Base-by-base conservation (phyloP, 139 green algal species). In the Marvania coccoides region DNA sequence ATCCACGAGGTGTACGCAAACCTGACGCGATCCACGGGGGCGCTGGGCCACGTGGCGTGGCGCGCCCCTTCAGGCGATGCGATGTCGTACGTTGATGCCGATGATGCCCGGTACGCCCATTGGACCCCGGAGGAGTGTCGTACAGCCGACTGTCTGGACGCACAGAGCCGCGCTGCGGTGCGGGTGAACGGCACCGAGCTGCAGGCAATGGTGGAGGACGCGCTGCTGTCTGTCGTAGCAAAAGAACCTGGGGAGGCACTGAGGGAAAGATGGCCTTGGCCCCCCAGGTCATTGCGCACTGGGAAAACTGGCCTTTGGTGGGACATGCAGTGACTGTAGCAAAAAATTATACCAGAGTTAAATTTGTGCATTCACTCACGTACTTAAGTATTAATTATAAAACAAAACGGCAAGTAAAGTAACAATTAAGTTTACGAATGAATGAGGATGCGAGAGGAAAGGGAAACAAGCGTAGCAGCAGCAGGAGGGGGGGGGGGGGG, bases 1-100 rank as follows among this genome's bases (percentile, higher is more conserved):
- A 76, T 91, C 34, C 78, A 55, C 47, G 59, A 81, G 53, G 58
- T 92, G 24, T 94, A 93, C 64, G 35, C 64, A 58, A 92, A 92
- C 74, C 73, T 91, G 12, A 94, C 87, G 8, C 69, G 73, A 33
- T 65, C 34, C 4, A 28, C 63, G 2, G 83, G 83, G 4, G 65
- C 82, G 68, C 39, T 94, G 9, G 84, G 90, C 72, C 88, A 95
- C 65, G 87, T 88, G 77, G 88, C 83, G 5, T 94, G 88, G 87
- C 69, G 80, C 10, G 73, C 85, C 9, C 38, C 23, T 51, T 13
- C 5, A 5, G 56, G 36, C 2, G 79, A 85, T 34, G 58, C 39
- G 23, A 58, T 59, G 33, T 75, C 47, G 39, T 80, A 65, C 48
- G 38, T 47, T 48, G 73, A 70, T 61, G 65, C 26, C 10, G 60